phyloP scores from a whole-genome alignment of 1,139 yeast genomes.

The Candida tetrigidarum region DNA sequence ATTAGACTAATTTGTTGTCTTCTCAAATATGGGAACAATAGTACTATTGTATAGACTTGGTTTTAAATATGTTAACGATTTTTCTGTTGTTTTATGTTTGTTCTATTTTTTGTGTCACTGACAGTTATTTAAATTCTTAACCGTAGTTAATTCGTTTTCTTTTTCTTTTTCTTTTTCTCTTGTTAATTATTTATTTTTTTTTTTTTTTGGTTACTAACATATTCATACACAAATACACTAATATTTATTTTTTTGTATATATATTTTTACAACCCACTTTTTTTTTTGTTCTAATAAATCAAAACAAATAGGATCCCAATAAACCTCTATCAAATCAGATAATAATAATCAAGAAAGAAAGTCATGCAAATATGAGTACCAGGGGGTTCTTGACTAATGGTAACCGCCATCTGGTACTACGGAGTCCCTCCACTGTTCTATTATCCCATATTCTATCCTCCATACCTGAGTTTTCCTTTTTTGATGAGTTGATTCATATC shows the following conservation, averaged over 20 bases:
- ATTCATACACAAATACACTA: not conserved
- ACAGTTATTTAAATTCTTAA: too few relatives aligned
- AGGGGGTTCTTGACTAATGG: constrained; percentile 4
- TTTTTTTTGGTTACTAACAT: constrained; percentile 2
- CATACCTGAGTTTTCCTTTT: constrained; percentile 34
- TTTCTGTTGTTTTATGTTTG: not conserved
- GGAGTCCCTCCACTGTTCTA: constrained; percentile 11
- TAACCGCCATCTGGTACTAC: constrained; percentile 6
- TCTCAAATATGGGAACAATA: constrained; percentile 1
- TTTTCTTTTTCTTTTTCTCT: not conserved
- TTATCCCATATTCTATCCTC: constrained; percentile 16
- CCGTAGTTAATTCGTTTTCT: too few relatives aligned
- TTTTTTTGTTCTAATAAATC: not conserved
- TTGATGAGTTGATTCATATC: constrained; percentile 33
- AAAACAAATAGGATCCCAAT: not conserved
- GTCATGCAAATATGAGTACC: constrained; percentile 13
- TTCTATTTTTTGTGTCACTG: too few relatives aligned
- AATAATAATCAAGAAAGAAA: not conserved
- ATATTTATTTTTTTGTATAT: not conserved
- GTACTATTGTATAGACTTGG: not conserved
- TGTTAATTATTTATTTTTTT: not conserved
- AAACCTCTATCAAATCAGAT: not conserved
- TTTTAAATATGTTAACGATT: not conserved
- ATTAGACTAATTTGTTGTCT: not conserved
- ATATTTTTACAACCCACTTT: constrained; percentile 5